These are phyloP conservation scores for Penicillium tannophilum DNA, from an alignment of 495 filamentous ascomycete species.

Conservation along the genomic window DNA sequence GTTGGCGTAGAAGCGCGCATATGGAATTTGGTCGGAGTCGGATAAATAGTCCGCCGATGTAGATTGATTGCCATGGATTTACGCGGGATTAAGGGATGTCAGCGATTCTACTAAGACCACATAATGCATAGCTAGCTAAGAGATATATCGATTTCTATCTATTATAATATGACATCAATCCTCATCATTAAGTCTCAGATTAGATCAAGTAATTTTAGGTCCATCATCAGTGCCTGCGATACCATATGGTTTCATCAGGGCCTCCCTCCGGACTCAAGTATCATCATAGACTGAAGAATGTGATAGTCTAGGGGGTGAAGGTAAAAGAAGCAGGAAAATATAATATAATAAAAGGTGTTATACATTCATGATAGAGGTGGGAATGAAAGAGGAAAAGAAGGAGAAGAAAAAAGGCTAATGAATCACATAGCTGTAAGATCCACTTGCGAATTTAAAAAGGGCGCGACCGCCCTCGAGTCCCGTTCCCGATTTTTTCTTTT, in stretches of 20 bases:
- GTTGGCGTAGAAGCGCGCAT: background rate
- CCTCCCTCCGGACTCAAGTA: constrained; percentile 41
- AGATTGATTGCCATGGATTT: constrained; percentile 1
- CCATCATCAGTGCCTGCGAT: constrained; percentile 50
- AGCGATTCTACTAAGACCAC: background rate
- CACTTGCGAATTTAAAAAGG: constrained; percentile 37
- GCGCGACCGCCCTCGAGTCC: constrained; percentile 20
- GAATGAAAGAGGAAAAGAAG: constrained; percentile 26
- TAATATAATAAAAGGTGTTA: constrained; percentile 7
- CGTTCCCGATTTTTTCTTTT: constrained; percentile 12
- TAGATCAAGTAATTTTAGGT: constrained; percentile 59
- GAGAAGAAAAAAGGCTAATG: constrained; percentile 6
- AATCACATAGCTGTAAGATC: constrained; percentile 10
- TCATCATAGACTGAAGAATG: constrained; percentile 40
- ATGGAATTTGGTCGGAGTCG: constrained; percentile 22
- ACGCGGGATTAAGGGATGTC: background rate
- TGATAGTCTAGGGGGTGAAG: constrained; percentile 16
- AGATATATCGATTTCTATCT: background rate
- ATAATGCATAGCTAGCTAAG: background rate
- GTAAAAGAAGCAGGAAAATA: constrained; percentile 16
- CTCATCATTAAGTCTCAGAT: constrained; percentile 43
- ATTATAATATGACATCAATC: background rate
- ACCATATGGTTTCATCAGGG: constrained; percentile 40
- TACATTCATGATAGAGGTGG: constrained; percentile 16
- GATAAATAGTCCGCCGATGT: constrained; percentile 23